A percentile compares a stretch with the other conserved stretches of the same genome.
These are phyloP conservation scores for Aspergillus sp. DNA, from an alignment of 2,329 filamentous ascomycete species.

Conservation along the genomic window DNA sequence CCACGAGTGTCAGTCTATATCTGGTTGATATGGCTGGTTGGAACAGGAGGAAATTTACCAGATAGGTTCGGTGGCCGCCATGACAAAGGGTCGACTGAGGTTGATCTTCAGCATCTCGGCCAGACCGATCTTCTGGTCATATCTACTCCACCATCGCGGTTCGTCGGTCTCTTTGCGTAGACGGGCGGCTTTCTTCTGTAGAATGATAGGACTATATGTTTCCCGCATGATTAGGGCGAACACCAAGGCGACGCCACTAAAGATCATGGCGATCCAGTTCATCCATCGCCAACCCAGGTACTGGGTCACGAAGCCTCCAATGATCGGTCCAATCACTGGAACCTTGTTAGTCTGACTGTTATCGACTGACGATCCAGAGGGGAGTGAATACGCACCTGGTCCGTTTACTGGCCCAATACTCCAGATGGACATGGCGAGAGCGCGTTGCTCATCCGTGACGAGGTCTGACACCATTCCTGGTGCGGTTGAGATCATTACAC, in stretches of 20 bases:
- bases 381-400: conserved; percentile 37
- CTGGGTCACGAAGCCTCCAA: conserved; percentile 74
- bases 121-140: conserved; percentile 69
- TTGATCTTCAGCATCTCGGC: conserved; percentile 68
- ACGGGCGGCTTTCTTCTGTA: conserved; percentile 64
- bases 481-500: conserved; percentile 78
- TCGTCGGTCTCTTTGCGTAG: conserved; percentile 68
- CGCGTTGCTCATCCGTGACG: conserved; percentile 73
- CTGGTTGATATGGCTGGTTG: background rate
- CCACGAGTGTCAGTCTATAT: conserved; percentile 2
- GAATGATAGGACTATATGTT: conserved; percentile 71
- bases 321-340: conserved; percentile 59
- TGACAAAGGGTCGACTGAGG: conserved; percentile 71
- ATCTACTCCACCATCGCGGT: conserved; percentile 72
- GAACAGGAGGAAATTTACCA: conserved; percentile 51
- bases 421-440: conserved; percentile 81
- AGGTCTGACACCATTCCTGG: conserved; percentile 83
- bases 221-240: conserved; percentile 64
- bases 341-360: conserved; percentile 2
- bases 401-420: conserved; percentile 82
- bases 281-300: conserved; percentile 82
- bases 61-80: conserved; percentile 80
- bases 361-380: background rate
- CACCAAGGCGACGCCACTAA: conserved; percentile 60
- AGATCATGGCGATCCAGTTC: conserved; percentile 75